Evolutionary conservation across 2,329 filamentous ascomycete genomes (phyloP).

Genomic region (Aspergillus quadrilineatus): DNA sequence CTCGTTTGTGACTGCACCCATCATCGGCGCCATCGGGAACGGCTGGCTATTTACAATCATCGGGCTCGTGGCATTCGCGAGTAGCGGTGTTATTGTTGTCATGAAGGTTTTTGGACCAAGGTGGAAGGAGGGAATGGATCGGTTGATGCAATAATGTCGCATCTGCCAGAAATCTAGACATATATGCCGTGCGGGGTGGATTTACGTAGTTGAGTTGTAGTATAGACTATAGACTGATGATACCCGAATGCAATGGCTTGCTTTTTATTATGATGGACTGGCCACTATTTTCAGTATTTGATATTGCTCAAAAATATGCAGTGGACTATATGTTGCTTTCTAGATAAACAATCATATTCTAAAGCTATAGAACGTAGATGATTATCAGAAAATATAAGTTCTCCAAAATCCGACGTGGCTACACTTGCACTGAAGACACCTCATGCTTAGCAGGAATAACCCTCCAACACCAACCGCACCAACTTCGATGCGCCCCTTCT

Average conservation of each 20-base stretch:
- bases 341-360: too few species aligned
- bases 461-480: conserved; percentile 89
- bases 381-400: background rate
- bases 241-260: background rate
- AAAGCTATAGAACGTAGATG: too few species aligned
- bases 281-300: too few species aligned
- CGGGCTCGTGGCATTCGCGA: conserved; percentile 56
- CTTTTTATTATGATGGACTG: background rate
- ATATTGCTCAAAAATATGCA: too few species aligned
- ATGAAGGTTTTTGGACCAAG: conserved; percentile 60
- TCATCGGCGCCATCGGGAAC: conserved; percentile 68
- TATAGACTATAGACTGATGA: background rate
- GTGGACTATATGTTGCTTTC: too few species aligned
- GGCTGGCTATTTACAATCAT: conserved; percentile 73
- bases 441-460: conserved; percentile 64
- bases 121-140: conserved; percentile 66
- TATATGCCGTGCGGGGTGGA: too few species aligned
- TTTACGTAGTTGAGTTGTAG: too few species aligned
- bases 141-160: conserved; percentile 20
- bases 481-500: conserved; percentile 67
- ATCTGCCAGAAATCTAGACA: conserved; percentile 23
- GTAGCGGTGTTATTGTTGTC: conserved; percentile 60
- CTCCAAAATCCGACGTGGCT: background rate
- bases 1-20: conserved; percentile 66
- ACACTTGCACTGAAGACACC: background rate